Percentiles rank a stretch among this genome's conserved stretches.
These are phyloP conservation scores for Diaporthe longicolla DNA, from an alignment of 2,329 filamentous ascomycete genomes.

Conservation along the genomic window DNA sequence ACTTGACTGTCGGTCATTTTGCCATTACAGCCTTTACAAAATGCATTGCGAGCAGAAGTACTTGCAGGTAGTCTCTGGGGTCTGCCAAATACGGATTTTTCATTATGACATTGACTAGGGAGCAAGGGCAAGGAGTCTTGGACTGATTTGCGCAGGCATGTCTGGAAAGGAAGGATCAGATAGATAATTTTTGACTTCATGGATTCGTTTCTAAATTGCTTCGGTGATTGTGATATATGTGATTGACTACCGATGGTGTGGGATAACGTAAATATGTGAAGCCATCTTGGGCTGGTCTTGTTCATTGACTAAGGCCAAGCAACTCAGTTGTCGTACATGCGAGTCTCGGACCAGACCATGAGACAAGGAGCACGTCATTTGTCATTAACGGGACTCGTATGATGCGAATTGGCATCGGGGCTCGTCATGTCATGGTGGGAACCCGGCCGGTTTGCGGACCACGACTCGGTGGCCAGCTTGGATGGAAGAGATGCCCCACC, in stretches of 20 bases:
- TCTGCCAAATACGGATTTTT: constrained; percentile 37
- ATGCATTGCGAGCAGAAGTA: constrained; percentile 40
- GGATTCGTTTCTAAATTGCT: background rate
- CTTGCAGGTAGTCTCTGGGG: constrained; percentile 28
- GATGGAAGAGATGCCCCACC: constrained; percentile 17
- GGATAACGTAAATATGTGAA: background rate
- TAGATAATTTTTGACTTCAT: constrained; percentile 39
- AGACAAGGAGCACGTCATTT: constrained; percentile 21
- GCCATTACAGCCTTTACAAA: constrained; percentile 29
- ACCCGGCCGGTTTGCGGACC: constrained; percentile 23
- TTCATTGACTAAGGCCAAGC: background rate
- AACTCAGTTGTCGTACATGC: background rate
- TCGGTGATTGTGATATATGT: background rate
- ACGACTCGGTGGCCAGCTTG: constrained; percentile 26
- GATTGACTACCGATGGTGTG: background rate
- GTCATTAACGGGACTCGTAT: constrained; percentile 12
- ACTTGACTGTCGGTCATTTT: constrained; percentile 37
- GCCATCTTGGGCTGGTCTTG: background rate
- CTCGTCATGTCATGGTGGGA: constrained; percentile 14
- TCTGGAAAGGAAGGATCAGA: constrained; percentile 41
- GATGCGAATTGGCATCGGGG: constrained; percentile 7
- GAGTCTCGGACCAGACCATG: background rate
- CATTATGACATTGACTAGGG: constrained; percentile 36
- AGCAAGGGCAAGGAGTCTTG: constrained; percentile 41
- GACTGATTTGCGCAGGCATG: constrained; percentile 41